Evolutionary conservation across 768 basidiomycete genomes (phyloP).

Genomic region (Hebeloma cylindrosporum): DNA sequence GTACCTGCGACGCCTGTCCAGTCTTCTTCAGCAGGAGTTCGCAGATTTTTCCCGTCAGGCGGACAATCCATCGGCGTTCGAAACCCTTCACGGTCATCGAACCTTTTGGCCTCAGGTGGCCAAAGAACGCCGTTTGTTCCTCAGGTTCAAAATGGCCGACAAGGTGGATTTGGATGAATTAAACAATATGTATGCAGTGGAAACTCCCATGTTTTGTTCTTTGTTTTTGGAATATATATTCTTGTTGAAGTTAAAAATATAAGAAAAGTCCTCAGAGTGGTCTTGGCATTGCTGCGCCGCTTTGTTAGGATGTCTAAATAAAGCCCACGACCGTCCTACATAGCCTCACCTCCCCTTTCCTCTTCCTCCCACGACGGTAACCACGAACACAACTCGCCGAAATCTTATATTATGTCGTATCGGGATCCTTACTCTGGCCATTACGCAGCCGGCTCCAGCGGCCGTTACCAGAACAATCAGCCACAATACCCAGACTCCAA

Average conservation of each 20-base stretch:
- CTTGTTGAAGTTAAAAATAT: neutral
- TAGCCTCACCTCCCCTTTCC: neutral
- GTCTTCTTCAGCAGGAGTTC: neutral
- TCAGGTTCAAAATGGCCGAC: conserved; percentile 13
- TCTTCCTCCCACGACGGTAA: neutral
- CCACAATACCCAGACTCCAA: conserved; percentile 43
- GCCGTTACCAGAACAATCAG: conserved; percentile 23
- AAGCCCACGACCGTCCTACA: neutral
- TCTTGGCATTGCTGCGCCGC: conserved; percentile 8
- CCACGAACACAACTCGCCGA: conserved; percentile 7
- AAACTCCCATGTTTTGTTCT: neutral
- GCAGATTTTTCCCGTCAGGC: conserved; percentile 10
- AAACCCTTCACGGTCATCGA: conserved; percentile 8
- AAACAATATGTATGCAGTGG: neutral
- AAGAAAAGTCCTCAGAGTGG: neutral
- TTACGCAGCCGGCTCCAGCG: conserved; percentile 22
- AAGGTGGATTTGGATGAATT: conserved; percentile 20
- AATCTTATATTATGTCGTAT: conserved; percentile 42
- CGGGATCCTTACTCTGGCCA: conserved; percentile 51
- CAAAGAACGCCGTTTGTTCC: conserved; percentile 59
- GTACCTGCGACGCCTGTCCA: conserved; percentile 12
- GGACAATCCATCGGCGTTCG: conserved; percentile 7
- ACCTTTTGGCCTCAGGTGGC: conserved; percentile 17
- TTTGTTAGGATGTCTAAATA: conserved; percentile 4
- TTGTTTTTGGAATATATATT: neutral